Evolutionary conservation across 116 monocot species (phyloP).

Genomic region (Iris pallida): DNA sequence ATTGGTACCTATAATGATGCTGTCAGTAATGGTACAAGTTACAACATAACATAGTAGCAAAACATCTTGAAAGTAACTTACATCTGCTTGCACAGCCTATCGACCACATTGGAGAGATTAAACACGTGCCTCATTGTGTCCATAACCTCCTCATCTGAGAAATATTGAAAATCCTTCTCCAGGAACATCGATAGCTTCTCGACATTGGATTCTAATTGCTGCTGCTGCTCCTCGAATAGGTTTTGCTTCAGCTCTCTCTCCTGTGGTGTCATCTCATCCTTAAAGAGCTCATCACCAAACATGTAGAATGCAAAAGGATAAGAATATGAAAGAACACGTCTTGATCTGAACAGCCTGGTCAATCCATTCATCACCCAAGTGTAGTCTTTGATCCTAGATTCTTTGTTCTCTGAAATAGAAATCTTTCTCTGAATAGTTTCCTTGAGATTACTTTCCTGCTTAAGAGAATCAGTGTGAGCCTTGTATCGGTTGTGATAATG

Average conservation of each 20-base stretch:
- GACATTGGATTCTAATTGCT: conserved; percentile 42
- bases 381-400: conserved; percentile 46
- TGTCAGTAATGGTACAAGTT: background rate
- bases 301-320: conserved; percentile 55
- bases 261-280: conserved; percentile 44
- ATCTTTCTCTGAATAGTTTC: conserved; percentile 40
- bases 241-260: conserved; percentile 49
- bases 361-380: conserved; percentile 44
- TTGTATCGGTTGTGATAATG: conserved; percentile 51
- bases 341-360: conserved; percentile 43
- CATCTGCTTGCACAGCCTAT: conserved; percentile 51
- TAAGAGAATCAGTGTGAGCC: conserved; percentile 45
- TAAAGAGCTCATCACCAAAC: conserved; percentile 55
- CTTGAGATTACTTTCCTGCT: conserved; percentile 52
- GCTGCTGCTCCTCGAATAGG: conserved; percentile 51
- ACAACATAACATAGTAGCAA: background rate
- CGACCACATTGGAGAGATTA: conserved; percentile 44
- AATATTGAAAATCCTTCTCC: conserved; percentile 49
- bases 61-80: conserved; percentile 9
- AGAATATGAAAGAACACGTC: conserved; percentile 47
- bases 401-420: conserved; percentile 39
- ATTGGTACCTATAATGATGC: conserved; percentile 58
- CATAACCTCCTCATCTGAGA: conserved; percentile 41
- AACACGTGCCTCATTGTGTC: conserved; percentile 46
- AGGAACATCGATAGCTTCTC: conserved; percentile 46